Base-by-base conservation (phyloP, 805 yeast species). In the Yarrowia yakushimensis region DNA sequence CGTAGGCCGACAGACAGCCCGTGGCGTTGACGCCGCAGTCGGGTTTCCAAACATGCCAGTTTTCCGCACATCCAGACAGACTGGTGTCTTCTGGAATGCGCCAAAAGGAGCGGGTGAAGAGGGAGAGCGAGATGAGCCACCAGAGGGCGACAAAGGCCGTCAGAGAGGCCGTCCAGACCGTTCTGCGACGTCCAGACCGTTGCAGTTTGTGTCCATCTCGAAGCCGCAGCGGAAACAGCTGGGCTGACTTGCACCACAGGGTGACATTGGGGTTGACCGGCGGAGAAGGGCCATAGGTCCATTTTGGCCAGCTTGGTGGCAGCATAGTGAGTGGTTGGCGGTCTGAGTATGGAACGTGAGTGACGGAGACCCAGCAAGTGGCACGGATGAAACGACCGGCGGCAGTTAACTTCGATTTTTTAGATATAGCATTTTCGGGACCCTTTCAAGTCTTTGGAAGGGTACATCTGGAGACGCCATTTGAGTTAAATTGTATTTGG, bases 31-130 rank as follows among this genome's bases (percentile, higher is more conserved):
- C 37, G 4, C 48, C 61, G 17, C 61, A 55, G 22, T 55, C 37
- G 7, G 27, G 36, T 15, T 55, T 39, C 61, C 61, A 55, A 2
- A 55, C 48, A 7, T 39, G 61, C 61, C 61, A 55, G 46, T 39
- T 41, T 27, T 37, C 28, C 22, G 36, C 48, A 13, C 61, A 55
- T 2, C 48, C 46, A 2, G 48, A 39, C 30, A 55, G 9, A 4
- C n/a, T 13, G 17, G 61, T 41, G 30, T 55, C 61, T 20, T 55
- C 48, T 10, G 61, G 61, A 5, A 55, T 13, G 5, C 48, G 34
- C 61, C 61, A 55, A 20, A 39, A 55, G 5, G 61, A 55, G n/a
- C 15, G 37, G 18, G 48, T 20, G 28, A 55, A 55, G 18, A 55
- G 27, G 3, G 30, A 22, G 2, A 55, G 13, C 2, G 30, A 9